Percentiles rank a stretch among this genome's conserved stretches.
These are phyloP conservation scores for Acanthamoeba lugdunensis DNA, from an alignment of 208 protist species.

Conservation along the genomic window DNA sequence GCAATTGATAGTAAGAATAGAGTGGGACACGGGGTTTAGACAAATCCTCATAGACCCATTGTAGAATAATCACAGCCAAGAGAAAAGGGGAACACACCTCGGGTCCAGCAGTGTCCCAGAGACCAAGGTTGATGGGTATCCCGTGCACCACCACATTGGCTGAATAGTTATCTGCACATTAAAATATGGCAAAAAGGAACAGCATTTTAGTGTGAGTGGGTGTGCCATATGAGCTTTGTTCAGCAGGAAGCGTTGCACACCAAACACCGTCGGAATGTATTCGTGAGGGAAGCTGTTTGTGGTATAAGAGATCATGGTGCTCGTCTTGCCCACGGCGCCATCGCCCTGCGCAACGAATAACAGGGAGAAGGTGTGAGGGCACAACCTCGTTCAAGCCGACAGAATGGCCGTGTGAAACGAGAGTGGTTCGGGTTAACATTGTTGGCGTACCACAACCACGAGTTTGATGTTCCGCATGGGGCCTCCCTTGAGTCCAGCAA, in stretches of 20 bases:
- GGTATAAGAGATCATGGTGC: slow-evolving; percentile 33
- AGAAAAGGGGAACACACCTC: neutral
- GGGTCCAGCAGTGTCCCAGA: slow-evolving; percentile 84
- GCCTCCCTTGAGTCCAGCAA: neutral
- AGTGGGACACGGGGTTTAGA: too few species aligned
- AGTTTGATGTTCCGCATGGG: slow-evolving; percentile 1
- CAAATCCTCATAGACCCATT: too few species aligned
- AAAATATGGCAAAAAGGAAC: too few species aligned
- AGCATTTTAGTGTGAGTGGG: too few species aligned
- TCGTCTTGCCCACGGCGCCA: slow-evolving; percentile 29
- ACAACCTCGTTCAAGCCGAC: too few species aligned
- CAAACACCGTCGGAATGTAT: slow-evolving; percentile 60
- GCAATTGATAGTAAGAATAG: neutral
- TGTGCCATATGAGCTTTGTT: too few species aligned
- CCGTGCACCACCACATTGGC: slow-evolving; percentile 85
- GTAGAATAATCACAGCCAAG: too few species aligned
- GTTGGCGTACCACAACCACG: slow-evolving; percentile 5
- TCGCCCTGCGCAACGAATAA: neutral
- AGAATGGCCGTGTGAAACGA: neutral
- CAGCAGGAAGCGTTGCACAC: neutral
- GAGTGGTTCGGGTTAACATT: neutral
- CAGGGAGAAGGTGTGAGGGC: neutral
- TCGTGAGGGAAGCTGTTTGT: slow-evolving; percentile 47
- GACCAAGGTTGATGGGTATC: slow-evolving; percentile 83
- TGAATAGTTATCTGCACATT: slow-evolving; percentile 81